Conservation (phyloP, 1,284 basidiomycete genomes). For the Leccinum glutinopallens region DNA sequence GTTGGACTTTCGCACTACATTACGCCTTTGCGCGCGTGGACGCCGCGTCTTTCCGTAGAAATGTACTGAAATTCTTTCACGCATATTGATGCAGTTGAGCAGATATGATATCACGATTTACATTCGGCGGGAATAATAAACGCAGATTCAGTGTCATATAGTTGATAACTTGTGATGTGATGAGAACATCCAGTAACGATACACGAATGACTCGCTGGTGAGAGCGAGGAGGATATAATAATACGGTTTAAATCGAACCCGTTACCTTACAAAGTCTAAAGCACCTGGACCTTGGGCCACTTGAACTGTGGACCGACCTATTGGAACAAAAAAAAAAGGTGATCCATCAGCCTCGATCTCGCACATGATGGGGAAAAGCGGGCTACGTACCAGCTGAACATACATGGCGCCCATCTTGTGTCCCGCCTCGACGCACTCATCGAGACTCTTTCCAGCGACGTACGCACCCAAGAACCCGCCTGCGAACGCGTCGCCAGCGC, state of each 20-base stretch:
- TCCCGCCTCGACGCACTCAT: conserved; percentile 82
- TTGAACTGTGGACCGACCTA: conserved; percentile 78
- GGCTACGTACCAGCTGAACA: conserved; percentile 72
- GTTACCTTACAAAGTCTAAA: conserved; percentile 40
- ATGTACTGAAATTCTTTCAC: conserved; percentile 18
- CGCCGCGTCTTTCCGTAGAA: conserved; percentile 21
- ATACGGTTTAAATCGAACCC: neutral
- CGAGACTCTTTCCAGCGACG: conserved; percentile 78
- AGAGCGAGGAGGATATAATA: conserved; percentile 37
- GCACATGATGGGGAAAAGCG: neutral
- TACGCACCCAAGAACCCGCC: conserved; percentile 93
- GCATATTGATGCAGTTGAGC: conserved; percentile 9
- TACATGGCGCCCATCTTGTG: conserved; percentile 91
- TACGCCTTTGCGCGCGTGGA: conserved; percentile 27
- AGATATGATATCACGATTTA: conserved; percentile 29
- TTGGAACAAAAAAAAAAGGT: neutral
- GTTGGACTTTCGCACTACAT: conserved; percentile 26
- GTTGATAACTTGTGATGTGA: conserved; percentile 8
- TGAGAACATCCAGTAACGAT: conserved; percentile 29
- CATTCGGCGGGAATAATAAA: conserved; percentile 4
- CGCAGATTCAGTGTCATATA: conserved; percentile 27
- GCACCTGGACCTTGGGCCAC: conserved; percentile 75
- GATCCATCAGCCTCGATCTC: neutral
- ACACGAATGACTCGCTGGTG: conserved; percentile 43
- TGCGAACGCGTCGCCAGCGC: conserved; percentile 99